Conservation (phyloP, 345 rosid genomes). For the Bruguiera sexangula region DNA sequence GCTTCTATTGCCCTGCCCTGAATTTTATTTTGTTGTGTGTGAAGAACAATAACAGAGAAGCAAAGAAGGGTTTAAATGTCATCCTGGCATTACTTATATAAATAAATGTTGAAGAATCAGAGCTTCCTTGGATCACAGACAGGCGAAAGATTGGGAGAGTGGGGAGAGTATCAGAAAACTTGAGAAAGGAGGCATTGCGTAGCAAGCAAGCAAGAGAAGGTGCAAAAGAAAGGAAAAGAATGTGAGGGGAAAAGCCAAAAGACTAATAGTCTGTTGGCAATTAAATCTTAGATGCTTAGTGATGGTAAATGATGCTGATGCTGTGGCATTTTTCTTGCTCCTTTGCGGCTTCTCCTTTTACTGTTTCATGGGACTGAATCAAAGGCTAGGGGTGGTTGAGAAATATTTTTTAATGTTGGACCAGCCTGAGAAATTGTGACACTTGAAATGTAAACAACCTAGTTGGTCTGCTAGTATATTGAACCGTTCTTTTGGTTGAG, state of each 20-base stretch:
- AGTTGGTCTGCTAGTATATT: too few species aligned
- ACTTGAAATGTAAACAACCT: too few species aligned
- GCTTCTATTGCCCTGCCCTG: constrained; percentile 14
- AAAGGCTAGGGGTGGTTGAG: constrained; percentile 33
- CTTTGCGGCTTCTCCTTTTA: constrained; percentile 28
- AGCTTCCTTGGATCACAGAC: constrained; percentile 73
- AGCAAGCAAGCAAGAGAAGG: constrained; percentile 92
- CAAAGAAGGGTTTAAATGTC: constrained; percentile 50
- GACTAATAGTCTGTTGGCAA: constrained; percentile 25
- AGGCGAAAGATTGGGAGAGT: constrained; percentile 37
- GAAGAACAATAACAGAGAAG: constrained; percentile 36
- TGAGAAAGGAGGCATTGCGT: constrained; percentile 80
- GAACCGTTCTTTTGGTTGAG: too few species aligned
- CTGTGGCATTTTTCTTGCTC: constrained; percentile 16
- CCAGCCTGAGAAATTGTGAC: not conserved
- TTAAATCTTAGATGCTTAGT: constrained; percentile 19
- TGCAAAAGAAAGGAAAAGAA: constrained; percentile 44
- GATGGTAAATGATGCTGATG: constrained; percentile 7
- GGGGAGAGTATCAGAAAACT: constrained; percentile 87
- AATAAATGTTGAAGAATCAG: constrained; percentile 59
- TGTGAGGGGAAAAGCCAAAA: constrained; percentile 26
- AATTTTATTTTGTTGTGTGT: constrained; percentile 18
- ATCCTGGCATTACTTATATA: constrained; percentile 33
- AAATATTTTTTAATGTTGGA: constrained; percentile 9
- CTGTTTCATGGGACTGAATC: constrained; percentile 47